phyloP scores from a whole-genome alignment of 768 basidiomycete genomes.

The Suillus subluteus region DNA sequence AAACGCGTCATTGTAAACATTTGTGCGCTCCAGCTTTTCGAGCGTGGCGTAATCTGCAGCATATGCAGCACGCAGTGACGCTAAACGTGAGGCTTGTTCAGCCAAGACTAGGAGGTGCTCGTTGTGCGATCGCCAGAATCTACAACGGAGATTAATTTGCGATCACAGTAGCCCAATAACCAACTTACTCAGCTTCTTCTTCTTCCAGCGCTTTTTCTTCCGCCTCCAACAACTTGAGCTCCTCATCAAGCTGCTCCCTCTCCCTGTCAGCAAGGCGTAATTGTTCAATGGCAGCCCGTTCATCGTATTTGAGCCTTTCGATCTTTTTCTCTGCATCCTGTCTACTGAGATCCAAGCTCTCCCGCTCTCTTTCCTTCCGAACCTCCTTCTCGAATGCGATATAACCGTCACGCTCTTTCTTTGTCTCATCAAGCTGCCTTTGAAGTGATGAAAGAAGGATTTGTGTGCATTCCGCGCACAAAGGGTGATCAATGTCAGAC shows the following conservation, averaged over 20 bases:
- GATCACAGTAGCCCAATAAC: constrained; percentile 7
- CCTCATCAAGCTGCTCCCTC: constrained; percentile 72
- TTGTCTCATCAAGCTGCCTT: constrained; percentile 85
- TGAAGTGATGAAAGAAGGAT: constrained; percentile 75
- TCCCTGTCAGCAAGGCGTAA: constrained; percentile 78
- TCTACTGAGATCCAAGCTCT: constrained; percentile 58
- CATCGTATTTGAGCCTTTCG: constrained; percentile 69
- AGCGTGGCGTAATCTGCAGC: constrained; percentile 75
- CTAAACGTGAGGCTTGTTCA: constrained; percentile 68
- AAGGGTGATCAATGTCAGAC: constrained; percentile 87
- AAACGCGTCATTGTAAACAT: constrained; percentile 95
- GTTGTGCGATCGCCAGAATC: constrained; percentile 85
- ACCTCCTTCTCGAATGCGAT: constrained; percentile 91
- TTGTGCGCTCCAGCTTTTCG: constrained; percentile 87
- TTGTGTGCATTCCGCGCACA: constrained; percentile 94
- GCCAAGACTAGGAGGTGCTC: constrained; percentile 67
- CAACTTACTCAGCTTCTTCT: constrained; percentile 81
- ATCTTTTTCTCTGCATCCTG: constrained; percentile 77
- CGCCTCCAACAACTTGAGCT: constrained; percentile 67
- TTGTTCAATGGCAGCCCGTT: constrained; percentile 71
- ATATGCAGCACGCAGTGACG: constrained; percentile 77
- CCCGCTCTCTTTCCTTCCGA: constrained; percentile 77
- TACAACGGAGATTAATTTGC: constrained; percentile 30
- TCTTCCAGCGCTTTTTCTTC: constrained; percentile 80
- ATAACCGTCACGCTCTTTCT: constrained; percentile 90